Evolutionary conservation across 2,329 filamentous ascomycete genomes (phyloP).

Genomic region (Thyridium curvatum): DNA sequence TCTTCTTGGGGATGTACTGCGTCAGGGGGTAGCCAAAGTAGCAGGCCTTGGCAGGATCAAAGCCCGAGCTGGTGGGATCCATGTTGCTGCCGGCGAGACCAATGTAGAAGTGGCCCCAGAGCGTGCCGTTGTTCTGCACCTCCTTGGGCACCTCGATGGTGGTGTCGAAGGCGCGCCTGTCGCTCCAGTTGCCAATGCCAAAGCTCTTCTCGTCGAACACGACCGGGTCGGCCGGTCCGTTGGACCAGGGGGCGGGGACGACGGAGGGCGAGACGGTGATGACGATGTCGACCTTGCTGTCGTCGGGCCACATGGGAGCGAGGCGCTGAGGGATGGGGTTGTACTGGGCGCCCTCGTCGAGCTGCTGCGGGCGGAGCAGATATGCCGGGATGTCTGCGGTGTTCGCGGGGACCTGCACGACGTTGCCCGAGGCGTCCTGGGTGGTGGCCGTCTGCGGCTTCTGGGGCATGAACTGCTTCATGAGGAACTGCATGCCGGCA

Average conservation of each 20-base stretch:
- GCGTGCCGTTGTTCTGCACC: slow-evolving; percentile 86
- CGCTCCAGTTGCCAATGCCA: slow-evolving; percentile 69
- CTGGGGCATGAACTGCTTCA: slow-evolving; percentile 43
- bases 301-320: slow-evolving; percentile 80
- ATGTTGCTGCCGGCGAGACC: slow-evolving; percentile 68
- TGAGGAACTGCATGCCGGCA: slow-evolving; percentile 51
- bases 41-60: slow-evolving; percentile 70
- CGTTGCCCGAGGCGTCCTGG: slow-evolving; percentile 44
- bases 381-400: slow-evolving; percentile 57
- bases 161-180: slow-evolving; percentile 71
- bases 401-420: slow-evolving; percentile 47
- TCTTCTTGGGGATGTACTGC: slow-evolving; percentile 88
- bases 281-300: slow-evolving; percentile 73
- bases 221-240: slow-evolving; percentile 59
- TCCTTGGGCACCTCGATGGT: slow-evolving; percentile 69
- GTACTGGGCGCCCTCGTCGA: slow-evolving; percentile 57
- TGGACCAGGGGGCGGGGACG: slow-evolving; percentile 59
- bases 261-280: slow-evolving; percentile 78
- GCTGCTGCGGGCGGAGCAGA: slow-evolving; percentile 52
- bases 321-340: slow-evolving; percentile 63
- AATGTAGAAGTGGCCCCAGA: slow-evolving; percentile 93
- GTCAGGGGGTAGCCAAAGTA: slow-evolving; percentile 83
- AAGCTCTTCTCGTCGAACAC: slow-evolving; percentile 79
- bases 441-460: slow-evolving; percentile 38
- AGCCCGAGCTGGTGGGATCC: slow-evolving; percentile 67